Conservation (phyloP, 805 yeast genomes). For the Ogataea sp. region DNA sequence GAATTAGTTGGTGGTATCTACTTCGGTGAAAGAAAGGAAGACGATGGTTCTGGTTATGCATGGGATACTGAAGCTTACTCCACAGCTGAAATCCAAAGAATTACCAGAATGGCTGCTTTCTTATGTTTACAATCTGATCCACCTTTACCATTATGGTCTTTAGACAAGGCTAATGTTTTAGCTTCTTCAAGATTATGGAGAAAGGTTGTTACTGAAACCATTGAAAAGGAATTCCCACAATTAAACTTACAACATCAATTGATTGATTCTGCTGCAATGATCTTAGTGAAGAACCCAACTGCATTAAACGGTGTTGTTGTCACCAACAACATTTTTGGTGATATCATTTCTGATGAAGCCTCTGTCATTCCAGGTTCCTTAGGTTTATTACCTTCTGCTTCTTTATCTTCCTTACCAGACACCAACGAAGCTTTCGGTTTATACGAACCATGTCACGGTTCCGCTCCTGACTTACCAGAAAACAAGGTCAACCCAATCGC, state of each 20-base stretch:
- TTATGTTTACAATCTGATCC: conserved; percentile 90
- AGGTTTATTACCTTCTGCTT: conserved; percentile 93
- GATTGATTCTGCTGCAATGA: conserved; percentile 99
- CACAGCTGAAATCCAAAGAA: conserved; percentile 88
- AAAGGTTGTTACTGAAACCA: conserved; percentile 79
- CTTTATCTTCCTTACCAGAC: conserved; percentile 95
- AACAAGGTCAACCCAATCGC: conserved; percentile 95
- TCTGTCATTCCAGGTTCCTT: conserved; percentile 96
- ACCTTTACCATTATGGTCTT: conserved; percentile 91
- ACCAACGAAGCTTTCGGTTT: conserved; percentile 90
- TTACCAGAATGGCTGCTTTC: conserved; percentile 97
- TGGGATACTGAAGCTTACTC: conserved; percentile 91
- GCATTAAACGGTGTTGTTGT: conserved; percentile 87
- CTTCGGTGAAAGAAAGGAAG: conserved; percentile 94
- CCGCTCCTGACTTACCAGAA: conserved; percentile 88
- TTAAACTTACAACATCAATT: conserved; percentile 85
- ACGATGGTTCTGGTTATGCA: conserved; percentile 78
- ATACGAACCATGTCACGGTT: conserved; percentile 98
- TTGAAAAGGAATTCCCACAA: conserved; percentile 84
- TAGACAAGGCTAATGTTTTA: conserved; percentile 95
- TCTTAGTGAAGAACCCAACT: conserved; percentile 84
- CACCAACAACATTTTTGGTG: conserved; percentile 97
- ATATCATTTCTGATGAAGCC: conserved; percentile 96
- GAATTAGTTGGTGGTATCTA: conserved; percentile 98
- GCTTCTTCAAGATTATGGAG: conserved; percentile 98